Base-by-base conservation (phyloP, 495 filamentous ascomycete species). In the Umbilicaria muhlenbergii region DNA sequence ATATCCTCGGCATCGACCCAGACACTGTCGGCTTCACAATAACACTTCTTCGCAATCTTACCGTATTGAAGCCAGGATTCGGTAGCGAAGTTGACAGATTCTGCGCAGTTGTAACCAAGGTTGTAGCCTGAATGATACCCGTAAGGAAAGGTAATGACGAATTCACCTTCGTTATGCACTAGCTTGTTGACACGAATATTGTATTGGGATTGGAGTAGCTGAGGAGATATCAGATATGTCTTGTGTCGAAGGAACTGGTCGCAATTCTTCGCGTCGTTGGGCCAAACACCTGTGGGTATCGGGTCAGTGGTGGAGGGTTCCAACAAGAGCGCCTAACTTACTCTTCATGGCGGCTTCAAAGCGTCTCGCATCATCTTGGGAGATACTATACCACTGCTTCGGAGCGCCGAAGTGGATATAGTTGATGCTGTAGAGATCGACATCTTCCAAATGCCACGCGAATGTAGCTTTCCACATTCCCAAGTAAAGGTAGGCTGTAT, bases 391-490 rank as follows among this genome's bases (percentile, higher is more conserved):
- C 91, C 91, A 98, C 57, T 98, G 91, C 59, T 98, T 98, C 4
- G 91, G 91, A 11, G 91, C 91, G 36, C 91, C 91, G 58, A 98
- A 98, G 57, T 98, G 91, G 47, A 98, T 87, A 59, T 94, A 98
- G 65, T 98, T 98, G 69, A 98, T 98, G 63, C 88, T 95, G 71
- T 96, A 96, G 2, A 98, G 74, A 64, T 98, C 91, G 42, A 98
- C 87, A 64, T 98, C 91, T 56, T 98, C 91, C 34, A 98, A 66
- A 73, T 98, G 91, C 91, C 91, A 98, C 10, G 91, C 89, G 57
- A 98, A 98, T 2, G 91, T 95, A 15, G 91, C 91, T 56, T 95
- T 98, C 91, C 91, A 98, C 92, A 96, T 96, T 15, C 91, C 91
- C 36, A 96, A 68, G 49, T 98, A 98, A 11, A 98, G 71, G 59